These are phyloP conservation scores for Bryum argenteum DNA, from an alignment of 225 moss, liverwort and hornwort species.

Conservation along the genomic window DNA sequence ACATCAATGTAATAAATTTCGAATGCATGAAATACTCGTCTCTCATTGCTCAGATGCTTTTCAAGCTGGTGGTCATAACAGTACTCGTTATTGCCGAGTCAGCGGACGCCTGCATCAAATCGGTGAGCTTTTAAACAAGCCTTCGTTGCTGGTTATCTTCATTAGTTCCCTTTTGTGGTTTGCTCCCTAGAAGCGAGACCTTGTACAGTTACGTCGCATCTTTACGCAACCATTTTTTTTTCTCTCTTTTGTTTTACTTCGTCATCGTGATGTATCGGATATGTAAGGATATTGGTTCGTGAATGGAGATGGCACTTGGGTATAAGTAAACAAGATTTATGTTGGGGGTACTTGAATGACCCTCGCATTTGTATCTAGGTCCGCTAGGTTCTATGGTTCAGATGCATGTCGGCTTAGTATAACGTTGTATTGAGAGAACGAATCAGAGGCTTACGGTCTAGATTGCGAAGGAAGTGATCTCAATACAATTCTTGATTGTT, in stretches of 20 bases:
- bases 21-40: conserved; percentile 18
- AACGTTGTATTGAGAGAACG: conserved; percentile 20
- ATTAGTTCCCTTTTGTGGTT: neutral
- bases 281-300: conserved; percentile 10
- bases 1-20: neutral
- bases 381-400: conserved; percentile 8
- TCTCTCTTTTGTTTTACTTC: conserved; percentile 10
- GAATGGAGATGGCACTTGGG: conserved; percentile 13
- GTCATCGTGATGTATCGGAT: conserved; percentile 16
- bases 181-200: conserved; percentile 2
- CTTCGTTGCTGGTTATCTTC: conserved; percentile 9
- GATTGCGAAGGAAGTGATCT: conserved; percentile 14
- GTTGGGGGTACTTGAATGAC: conserved; percentile 1
- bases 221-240: neutral
- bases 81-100: conserved; percentile 98
- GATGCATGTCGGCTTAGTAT: neutral
- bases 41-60: conserved; percentile 67
- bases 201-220: neutral
- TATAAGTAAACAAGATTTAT: conserved; percentile 9
- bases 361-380: neutral
- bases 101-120: conserved; percentile 96
- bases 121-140: conserved; percentile 47
- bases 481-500: conserved; percentile 8
- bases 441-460: neutral
- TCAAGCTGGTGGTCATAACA: conserved; percentile 98